A percentile compares a stretch with the other conserved stretches of the same genome.
These are phyloP conservation scores for Quercus suber DNA, from an alignment of 306 rosid genomes.

Conservation along the genomic window DNA sequence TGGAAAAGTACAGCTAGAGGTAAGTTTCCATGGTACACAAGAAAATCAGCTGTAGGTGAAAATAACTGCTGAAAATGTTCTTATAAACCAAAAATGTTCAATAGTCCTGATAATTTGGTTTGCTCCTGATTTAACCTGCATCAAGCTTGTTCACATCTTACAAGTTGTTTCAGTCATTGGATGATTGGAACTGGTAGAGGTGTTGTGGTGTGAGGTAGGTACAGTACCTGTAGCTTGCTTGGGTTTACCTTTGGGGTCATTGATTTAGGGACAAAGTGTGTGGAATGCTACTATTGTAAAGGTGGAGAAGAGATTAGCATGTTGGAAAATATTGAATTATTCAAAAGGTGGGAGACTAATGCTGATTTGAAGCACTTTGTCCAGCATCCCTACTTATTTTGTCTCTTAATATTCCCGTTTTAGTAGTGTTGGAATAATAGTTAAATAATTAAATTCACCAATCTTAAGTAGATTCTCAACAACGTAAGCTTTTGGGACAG, in stretches of 20 bases:
- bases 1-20: constrained; percentile 85
- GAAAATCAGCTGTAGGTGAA: constrained; percentile 1
- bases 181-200: neutral
- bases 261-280: neutral
- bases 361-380: neutral
- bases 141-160: neutral
- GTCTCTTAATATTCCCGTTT: neutral
- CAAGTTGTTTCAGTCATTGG: neutral
- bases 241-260: neutral
- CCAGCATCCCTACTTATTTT: neutral
- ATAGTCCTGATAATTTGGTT: neutral
- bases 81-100: neutral
- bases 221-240: neutral
- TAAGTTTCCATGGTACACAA: constrained; percentile 35
- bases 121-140: neutral
- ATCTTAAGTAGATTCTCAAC: too few relatives aligned
- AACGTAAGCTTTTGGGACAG: too few relatives aligned
- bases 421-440: neutral
- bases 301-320: neutral
- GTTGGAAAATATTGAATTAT: neutral
- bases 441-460: too few relatives aligned
- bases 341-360: neutral
- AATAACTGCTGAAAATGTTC: neutral
- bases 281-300: neutral
- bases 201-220: neutral